phyloP scores from a whole-genome alignment of 805 yeast species.

The Wickerhamiella azyma region DNA sequence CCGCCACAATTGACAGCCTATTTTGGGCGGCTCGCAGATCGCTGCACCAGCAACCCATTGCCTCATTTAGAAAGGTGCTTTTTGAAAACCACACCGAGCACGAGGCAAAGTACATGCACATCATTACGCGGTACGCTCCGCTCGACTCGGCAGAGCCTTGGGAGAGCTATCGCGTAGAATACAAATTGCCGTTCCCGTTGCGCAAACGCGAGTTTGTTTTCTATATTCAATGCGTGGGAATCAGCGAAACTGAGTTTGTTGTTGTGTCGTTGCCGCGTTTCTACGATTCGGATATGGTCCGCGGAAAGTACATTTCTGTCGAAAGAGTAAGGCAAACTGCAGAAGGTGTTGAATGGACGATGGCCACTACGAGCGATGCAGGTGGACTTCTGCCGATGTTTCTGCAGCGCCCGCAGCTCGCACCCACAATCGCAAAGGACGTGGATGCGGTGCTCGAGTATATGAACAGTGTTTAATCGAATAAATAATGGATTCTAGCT shows the following conservation, averaged over 20 bases:
- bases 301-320: constrained; percentile 26
- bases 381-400: constrained; percentile 28
- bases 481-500: not conserved
- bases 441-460: constrained; percentile 24
- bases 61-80: constrained; percentile 20
- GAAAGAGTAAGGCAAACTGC: constrained; percentile 22
- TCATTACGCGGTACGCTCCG: constrained; percentile 20
- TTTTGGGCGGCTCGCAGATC: constrained; percentile 29
- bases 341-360: constrained; percentile 25
- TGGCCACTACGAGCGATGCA: constrained; percentile 30
- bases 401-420: constrained; percentile 25
- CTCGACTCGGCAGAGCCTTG: constrained; percentile 18
- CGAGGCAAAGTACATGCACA: constrained; percentile 28
- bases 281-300: constrained; percentile 14
- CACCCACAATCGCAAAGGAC: constrained; percentile 25
- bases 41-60: constrained; percentile 23
- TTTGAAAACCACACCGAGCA: constrained; percentile 28
- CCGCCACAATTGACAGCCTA: constrained; percentile 18
- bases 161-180: constrained; percentile 21
- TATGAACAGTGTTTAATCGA: constrained; percentile 18
- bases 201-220: constrained; percentile 26
- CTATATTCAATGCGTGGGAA: constrained; percentile 24
- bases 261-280: constrained; percentile 27
- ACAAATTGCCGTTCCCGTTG: constrained; percentile 26
- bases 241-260: constrained; percentile 24